Conservation (phyloP, 1,284 basidiomycete species). For the Pseudomicrostroma phylloplanum region DNA sequence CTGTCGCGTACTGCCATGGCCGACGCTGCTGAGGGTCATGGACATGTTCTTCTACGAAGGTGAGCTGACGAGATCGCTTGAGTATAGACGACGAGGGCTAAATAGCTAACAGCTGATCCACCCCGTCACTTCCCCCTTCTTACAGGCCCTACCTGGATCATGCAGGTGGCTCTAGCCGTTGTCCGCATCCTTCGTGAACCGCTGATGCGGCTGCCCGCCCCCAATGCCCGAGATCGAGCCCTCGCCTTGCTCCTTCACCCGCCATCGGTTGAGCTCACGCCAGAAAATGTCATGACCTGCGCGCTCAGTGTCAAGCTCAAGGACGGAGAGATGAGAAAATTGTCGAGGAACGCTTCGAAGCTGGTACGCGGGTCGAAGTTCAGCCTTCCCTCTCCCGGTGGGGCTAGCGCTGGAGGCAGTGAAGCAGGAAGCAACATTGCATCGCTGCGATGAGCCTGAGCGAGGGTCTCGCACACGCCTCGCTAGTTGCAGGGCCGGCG, state of each 20-base stretch:
- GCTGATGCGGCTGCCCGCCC: constrained; percentile 58
- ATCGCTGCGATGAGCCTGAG: too few relatives aligned
- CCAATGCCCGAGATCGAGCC: constrained; percentile 55
- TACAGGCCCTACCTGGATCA: constrained; percentile 65
- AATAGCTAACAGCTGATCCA: not conserved
- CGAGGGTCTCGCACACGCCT: too few relatives aligned
- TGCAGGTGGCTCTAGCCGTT: constrained; percentile 72
- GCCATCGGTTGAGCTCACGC: constrained; percentile 49
- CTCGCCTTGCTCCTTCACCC: constrained; percentile 58
- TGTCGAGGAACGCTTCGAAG: constrained; percentile 50
- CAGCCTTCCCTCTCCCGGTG: too few relatives aligned
- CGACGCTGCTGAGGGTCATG: constrained; percentile 72
- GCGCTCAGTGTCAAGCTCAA: constrained; percentile 66
- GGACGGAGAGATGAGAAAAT: constrained; percentile 73
- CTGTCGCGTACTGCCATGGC: constrained; percentile 67
- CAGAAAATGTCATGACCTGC: constrained; percentile 60
- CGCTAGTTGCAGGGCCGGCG: too few relatives aligned
- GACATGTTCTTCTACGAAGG: constrained; percentile 79
- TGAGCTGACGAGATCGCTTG: not conserved
- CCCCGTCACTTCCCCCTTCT: constrained; percentile 52
- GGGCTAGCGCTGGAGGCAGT: too few relatives aligned
- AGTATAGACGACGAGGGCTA: not conserved
- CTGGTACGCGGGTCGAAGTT: constrained; percentile 26
- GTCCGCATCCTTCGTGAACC: constrained; percentile 58
- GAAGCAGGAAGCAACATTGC: too few relatives aligned